phyloP scores from a whole-genome alignment of 108 stramenopile genomes.

The Cafeteria roenbergensis region DNA sequence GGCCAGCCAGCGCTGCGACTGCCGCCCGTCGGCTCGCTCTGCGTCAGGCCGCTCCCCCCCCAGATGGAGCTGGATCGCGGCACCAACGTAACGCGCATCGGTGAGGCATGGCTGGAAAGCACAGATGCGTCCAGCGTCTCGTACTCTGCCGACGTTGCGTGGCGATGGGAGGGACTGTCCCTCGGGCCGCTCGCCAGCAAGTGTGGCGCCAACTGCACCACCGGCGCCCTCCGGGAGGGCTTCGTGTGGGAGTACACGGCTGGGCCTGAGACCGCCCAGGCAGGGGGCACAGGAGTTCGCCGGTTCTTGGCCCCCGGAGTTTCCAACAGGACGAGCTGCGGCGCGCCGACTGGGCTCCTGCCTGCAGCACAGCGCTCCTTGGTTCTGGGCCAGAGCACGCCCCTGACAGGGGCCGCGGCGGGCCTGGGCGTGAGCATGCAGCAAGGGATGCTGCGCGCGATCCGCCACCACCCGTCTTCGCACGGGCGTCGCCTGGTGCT shows the following conservation, averaged over 20 bases:
- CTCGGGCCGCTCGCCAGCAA: background rate
- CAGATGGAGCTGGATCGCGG: background rate
- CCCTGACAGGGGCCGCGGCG: background rate
- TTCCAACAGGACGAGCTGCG: background rate
- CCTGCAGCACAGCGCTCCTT: background rate
- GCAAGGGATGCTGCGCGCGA: background rate
- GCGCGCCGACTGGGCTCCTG: background rate
- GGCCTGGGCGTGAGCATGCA: background rate
- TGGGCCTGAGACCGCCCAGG: no score
- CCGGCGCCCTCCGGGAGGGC: no score
- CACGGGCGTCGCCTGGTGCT: background rate
- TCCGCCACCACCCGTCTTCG: background rate
- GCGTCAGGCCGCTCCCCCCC: background rate
- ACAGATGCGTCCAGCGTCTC: background rate
- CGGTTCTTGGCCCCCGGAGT: background rate
- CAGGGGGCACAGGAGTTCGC: background rate
- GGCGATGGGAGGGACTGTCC: background rate
- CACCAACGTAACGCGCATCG: background rate
- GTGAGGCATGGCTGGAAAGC: background rate
- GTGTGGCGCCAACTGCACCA: background rate
- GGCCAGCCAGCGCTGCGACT: no score
- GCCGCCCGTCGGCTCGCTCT: background rate
- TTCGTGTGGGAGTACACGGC: background rate
- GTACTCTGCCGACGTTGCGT: background rate
- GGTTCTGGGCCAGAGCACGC: background rate